A percentile compares a stretch with the other conserved stretches of the same genome.
Evolutionary conservation across 208 protist species (phyloP).

Genomic region (Crithidia acanthocephali): DNA sequence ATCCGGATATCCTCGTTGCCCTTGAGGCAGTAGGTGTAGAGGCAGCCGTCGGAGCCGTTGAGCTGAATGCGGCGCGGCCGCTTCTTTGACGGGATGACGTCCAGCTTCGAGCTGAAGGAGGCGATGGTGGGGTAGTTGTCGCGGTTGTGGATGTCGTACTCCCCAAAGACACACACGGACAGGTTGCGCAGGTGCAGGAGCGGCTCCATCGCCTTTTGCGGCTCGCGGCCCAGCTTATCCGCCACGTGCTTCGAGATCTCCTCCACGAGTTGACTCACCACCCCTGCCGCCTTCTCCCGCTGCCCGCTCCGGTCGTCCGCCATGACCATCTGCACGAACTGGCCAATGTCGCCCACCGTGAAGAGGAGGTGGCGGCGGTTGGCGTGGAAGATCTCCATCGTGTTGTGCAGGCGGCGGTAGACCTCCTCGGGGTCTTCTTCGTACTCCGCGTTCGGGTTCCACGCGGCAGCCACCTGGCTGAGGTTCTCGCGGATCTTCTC

Average conservation of each 20-base stretch:
- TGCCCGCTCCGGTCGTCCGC: conserved; percentile 77
- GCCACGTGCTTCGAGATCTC: conserved; percentile 97
- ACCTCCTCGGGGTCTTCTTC: conserved; percentile 89
- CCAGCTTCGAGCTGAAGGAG: conserved; percentile 94
- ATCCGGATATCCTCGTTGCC: conserved; percentile 98
- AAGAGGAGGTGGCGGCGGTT: conserved; percentile 83
- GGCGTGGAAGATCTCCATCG: conserved; percentile 82
- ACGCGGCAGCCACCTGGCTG: conserved; percentile 82
- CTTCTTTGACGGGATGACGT: conserved; percentile 99
- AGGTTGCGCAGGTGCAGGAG: conserved; percentile 96
- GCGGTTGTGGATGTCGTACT: conserved; percentile 89
- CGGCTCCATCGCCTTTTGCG: conserved; percentile 95
- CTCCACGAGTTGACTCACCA: conserved; percentile 95
- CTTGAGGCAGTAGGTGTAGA: conserved; percentile 99
- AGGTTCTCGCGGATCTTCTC: conserved; percentile 91
- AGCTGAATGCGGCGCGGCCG: conserved; percentile 98
- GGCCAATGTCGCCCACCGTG: conserved; percentile 90
- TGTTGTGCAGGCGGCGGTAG: conserved; percentile 61
- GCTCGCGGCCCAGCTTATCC: conserved; percentile 93
- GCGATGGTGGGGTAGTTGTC: conserved; percentile 94
- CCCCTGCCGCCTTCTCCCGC: conserved; percentile 80
- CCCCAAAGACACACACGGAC: conserved; percentile 98
- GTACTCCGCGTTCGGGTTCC: conserved; percentile 92
- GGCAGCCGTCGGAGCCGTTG: conserved; percentile 95
- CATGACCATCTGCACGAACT: conserved; percentile 86